A percentile compares a stretch with the other conserved stretches of the same genome.
phyloP scores from a whole-genome alignment of 2,329 filamentous ascomycete genomes.

The Ceratocystiopsis brevicomis region DNA sequence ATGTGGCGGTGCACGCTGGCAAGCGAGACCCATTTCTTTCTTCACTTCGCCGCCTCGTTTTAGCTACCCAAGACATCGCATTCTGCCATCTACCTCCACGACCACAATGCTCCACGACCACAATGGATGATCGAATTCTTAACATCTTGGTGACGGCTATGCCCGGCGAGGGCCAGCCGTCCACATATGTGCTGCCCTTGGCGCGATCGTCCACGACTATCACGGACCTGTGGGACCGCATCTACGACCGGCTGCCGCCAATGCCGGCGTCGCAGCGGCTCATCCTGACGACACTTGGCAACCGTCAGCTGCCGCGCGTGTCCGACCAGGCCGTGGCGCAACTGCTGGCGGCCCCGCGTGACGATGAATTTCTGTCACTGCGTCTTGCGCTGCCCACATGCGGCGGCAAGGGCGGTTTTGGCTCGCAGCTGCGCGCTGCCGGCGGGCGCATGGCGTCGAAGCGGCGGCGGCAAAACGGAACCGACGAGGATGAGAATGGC shows the following conservation, averaged over 20 bases:
- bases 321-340: constrained; percentile 38
- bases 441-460: constrained; percentile 95
- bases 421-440: constrained; percentile 86
- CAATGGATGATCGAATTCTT: constrained; percentile 18
- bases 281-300: constrained; percentile 65
- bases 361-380: constrained; percentile 63
- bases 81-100: too few species aligned
- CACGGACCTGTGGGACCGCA: constrained; percentile 42
- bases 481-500: constrained; percentile 56
- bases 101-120: background rate
- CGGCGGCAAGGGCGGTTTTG: constrained; percentile 95
- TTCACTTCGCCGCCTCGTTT: too few species aligned
- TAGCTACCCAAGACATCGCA: too few species aligned
- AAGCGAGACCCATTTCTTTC: too few species aligned
- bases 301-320: constrained; percentile 42
- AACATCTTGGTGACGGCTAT: constrained; percentile 79
- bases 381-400: constrained; percentile 62
- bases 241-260: constrained; percentile 42
- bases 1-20: too few species aligned
- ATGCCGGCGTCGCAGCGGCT: constrained; percentile 33
- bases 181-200: constrained; percentile 65
- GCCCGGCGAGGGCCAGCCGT: constrained; percentile 59
- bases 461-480: constrained; percentile 59
- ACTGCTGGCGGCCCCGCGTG: constrained; percentile 35
- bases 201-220: constrained; percentile 40